phyloP scores from a whole-genome alignment of 257 asterid species.

The Salvia hispanica region DNA sequence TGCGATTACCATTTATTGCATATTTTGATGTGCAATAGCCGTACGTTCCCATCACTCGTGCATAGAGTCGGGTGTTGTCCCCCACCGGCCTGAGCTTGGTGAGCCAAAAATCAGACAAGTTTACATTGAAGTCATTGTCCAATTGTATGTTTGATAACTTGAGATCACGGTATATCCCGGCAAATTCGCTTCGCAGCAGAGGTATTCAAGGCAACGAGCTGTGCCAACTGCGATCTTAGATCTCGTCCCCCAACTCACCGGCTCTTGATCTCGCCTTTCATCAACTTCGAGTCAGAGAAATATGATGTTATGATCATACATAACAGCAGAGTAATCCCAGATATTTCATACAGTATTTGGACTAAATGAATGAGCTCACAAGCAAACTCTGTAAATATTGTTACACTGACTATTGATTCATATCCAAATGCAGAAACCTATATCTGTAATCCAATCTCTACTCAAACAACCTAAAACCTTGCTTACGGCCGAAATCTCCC shows the following conservation, averaged over 20 bases:
- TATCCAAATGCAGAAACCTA: slow-evolving; percentile 26
- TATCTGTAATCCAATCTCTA: slow-evolving; percentile 22
- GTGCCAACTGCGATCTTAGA: slow-evolving; percentile 67
- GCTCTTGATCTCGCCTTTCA: slow-evolving; percentile 47
- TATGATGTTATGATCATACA: no score
- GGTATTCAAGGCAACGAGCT: slow-evolving; percentile 72
- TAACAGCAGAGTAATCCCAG: no score
- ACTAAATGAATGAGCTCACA: no score
- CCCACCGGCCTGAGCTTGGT: slow-evolving; percentile 83
- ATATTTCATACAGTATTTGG: no score
- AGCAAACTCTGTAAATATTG: not conserved
- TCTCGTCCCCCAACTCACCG: slow-evolving; percentile 64
- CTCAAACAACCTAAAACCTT: slow-evolving; percentile 22
- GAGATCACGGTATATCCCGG: slow-evolving; percentile 72
- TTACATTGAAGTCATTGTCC: slow-evolving; percentile 59
- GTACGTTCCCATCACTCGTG: slow-evolving; percentile 78
- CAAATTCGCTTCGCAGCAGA: slow-evolving; percentile 63
- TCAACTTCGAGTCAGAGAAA: no score
- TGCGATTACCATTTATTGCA: slow-evolving; percentile 74
- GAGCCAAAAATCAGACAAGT: slow-evolving; percentile 76
- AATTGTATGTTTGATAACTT: slow-evolving; percentile 69
- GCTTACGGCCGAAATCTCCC: not conserved
- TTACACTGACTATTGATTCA: not conserved
- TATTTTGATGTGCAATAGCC: slow-evolving; percentile 81
- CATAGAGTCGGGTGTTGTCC: slow-evolving; percentile 71